Evolutionary conservation across 257 asterid genomes (phyloP).

Genomic region (Voacanga thouarsii): DNA sequence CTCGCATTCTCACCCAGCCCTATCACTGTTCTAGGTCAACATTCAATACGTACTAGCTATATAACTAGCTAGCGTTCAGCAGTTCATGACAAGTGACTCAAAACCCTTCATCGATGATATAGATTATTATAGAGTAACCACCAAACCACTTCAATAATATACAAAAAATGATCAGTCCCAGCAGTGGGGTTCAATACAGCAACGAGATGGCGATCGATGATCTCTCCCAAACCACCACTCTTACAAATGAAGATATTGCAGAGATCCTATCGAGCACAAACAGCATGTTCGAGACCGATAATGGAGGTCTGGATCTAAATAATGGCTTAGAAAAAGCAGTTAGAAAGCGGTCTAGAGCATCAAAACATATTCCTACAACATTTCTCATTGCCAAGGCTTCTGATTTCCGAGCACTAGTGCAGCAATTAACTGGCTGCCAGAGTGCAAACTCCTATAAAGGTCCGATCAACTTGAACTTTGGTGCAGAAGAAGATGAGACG

Average conservation of each 20-base stretch:
- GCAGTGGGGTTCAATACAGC: neutral
- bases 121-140: neutral
- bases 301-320: constrained; percentile 8
- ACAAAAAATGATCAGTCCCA: neutral
- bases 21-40: constrained; percentile 11
- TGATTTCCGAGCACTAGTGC: constrained; percentile 36
- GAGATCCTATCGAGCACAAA: neutral
- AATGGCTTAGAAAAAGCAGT: constrained; percentile 7
- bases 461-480: constrained; percentile 59
- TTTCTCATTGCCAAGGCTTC: constrained; percentile 21
- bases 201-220: neutral
- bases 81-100: neutral
- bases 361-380: constrained; percentile 28
- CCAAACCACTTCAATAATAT: neutral
- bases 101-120: neutral
- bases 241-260: constrained; percentile 2
- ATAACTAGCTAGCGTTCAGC: neutral
- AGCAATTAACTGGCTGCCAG: constrained; percentile 62
- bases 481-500: constrained; percentile 6
- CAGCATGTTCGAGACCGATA: too few relatives aligned
- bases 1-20: neutral
- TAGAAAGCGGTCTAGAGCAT: constrained; percentile 27
- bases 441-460: constrained; percentile 34
- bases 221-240: too few relatives aligned
- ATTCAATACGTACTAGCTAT: neutral